Evolutionary conservation across 1,284 basidiomycete genomes (phyloP).

Genomic region (Lentinula novae-zelandiae): DNA sequence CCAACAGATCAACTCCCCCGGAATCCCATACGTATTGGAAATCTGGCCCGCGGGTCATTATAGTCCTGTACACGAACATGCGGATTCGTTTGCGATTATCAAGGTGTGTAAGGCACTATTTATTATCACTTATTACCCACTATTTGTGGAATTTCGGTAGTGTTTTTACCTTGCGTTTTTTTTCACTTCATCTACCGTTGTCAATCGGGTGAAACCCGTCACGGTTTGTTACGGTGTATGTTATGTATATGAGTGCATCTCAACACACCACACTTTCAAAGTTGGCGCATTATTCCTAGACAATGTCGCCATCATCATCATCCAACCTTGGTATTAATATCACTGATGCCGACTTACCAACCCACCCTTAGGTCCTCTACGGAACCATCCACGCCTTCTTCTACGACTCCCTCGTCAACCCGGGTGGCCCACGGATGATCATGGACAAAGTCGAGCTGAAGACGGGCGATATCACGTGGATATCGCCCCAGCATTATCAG

Average conservation of each 20-base stretch:
- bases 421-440: background rate
- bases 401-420: constrained; percentile 14
- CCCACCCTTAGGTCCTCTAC: constrained; percentile 16
- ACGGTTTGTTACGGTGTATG: too few relatives aligned
- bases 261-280: too few relatives aligned
- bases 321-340: constrained; percentile 9
- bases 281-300: background rate
- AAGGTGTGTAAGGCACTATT: constrained; percentile 6
- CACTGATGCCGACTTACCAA: too few relatives aligned
- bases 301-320: background rate
- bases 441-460: background rate
- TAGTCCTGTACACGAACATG: constrained; percentile 22
- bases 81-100: constrained; percentile 21
- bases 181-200: too few relatives aligned
- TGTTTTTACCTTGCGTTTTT: too few relatives aligned
- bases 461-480: constrained; percentile 5
- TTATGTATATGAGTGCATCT: too few relatives aligned
- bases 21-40: constrained; percentile 21
- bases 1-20: constrained; percentile 19
- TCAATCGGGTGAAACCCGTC: too few relatives aligned
- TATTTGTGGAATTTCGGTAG: too few relatives aligned
- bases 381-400: constrained; percentile 19
- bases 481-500: constrained; percentile 7
- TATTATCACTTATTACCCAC: too few relatives aligned
- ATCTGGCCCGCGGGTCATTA: constrained; percentile 22